phyloP scores from a whole-genome alignment of 2,329 filamentous ascomycete species.

The Fusarium nematophilum region DNA sequence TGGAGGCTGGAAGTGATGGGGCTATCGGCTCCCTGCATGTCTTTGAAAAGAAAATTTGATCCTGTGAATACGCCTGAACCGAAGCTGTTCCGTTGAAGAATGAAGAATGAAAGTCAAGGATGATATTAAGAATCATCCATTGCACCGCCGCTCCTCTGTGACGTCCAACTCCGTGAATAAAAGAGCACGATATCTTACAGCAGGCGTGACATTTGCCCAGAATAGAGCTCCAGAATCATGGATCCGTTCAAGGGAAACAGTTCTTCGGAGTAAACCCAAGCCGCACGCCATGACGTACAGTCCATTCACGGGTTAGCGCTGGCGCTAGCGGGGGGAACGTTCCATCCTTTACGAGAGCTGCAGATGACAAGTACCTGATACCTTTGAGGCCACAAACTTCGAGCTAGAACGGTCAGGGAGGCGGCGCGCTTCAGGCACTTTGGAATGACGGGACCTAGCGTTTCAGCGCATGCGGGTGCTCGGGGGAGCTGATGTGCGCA shows the following conservation, averaged over 20 bases:
- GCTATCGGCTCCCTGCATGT: slow-evolving; percentile 31
- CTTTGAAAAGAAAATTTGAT: too few species aligned
- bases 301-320: slow-evolving; percentile 24
- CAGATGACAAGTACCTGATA: slow-evolving; percentile 30
- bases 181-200: too few species aligned
- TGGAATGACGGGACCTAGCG: not conserved
- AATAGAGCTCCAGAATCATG: too few species aligned
- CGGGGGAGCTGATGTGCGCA: not conserved
- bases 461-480: slow-evolving; percentile 12
- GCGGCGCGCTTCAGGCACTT: not conserved
- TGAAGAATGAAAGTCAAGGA: not conserved
- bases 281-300: slow-evolving; percentile 39
- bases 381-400: not conserved
- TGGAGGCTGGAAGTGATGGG: too few species aligned
- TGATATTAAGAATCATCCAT: too few species aligned
- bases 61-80: too few species aligned
- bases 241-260: too few species aligned
- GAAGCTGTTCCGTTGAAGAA: not conserved
- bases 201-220: too few species aligned
- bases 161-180: too few species aligned
- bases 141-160: too few species aligned
- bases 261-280: slow-evolving; percentile 32
- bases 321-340: slow-evolving; percentile 14
- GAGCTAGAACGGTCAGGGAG: not conserved
- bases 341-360: slow-evolving; percentile 34